These are phyloP conservation scores for Erythrophleum ivorense DNA, from an alignment of 331 rosid genomes.

Conservation along the genomic window DNA sequence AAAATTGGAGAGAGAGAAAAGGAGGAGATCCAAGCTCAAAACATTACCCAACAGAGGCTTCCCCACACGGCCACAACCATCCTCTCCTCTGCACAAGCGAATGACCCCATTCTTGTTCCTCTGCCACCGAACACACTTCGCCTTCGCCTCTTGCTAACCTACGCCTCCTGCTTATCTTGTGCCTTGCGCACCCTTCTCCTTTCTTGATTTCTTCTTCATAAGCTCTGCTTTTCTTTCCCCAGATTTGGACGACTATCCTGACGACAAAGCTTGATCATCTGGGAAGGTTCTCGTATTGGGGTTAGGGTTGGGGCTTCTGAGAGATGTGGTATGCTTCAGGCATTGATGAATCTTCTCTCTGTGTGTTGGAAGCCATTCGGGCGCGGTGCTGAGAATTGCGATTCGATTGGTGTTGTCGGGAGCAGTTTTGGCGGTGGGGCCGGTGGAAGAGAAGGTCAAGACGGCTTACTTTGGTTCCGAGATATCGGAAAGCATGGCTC, in stretches of 20 bases:
- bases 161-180: conserved; percentile 42
- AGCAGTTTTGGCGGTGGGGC: conserved; percentile 32
- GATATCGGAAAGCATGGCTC: conserved; percentile 64
- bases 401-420: conserved; percentile 53
- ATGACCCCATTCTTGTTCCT: conserved; percentile 61
- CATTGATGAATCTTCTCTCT: conserved; percentile 87
- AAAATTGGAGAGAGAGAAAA: too few relatives aligned
- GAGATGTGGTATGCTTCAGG: conserved; percentile 89
- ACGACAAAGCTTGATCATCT: neutral
- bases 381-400: conserved; percentile 51
- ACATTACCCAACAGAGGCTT: conserved; percentile 39
- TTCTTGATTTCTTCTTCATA: conserved; percentile 5
- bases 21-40: neutral
- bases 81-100: conserved; percentile 54
- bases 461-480: conserved; percentile 71
- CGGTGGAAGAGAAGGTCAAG: conserved; percentile 53
- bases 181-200: conserved; percentile 35
- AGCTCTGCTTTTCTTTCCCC: conserved; percentile 9
- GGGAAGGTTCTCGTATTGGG: neutral
- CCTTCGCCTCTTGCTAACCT: conserved; percentile 43
- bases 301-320: conserved; percentile 65
- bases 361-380: conserved; percentile 81
- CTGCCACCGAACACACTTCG: conserved; percentile 71
- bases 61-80: conserved; percentile 56
- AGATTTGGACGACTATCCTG: conserved; percentile 28